Evolutionary conservation across 2,329 filamentous ascomycete genomes (phyloP).

Genomic region (Neofusicoccum laricinum): DNA sequence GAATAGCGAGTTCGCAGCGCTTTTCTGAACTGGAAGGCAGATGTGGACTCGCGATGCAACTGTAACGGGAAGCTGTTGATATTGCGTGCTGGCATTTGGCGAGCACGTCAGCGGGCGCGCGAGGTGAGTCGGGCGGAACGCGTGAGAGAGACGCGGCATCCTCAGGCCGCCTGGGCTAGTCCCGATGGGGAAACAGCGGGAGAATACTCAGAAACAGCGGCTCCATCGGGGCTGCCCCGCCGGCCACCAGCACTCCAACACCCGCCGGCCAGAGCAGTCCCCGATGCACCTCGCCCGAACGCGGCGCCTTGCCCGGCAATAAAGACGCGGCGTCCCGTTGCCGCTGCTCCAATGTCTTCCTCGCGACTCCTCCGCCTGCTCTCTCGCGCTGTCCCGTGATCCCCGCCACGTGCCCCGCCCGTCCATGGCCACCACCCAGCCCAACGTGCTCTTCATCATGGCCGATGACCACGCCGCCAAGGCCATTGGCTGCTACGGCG

Average conservation of each 20-base stretch:
- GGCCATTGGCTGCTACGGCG: constrained; percentile 49
- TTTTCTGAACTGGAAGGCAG: neutral
- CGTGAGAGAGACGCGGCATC: neutral
- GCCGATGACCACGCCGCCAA: constrained; percentile 55
- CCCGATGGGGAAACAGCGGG: neutral
- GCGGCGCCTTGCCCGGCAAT: neutral
- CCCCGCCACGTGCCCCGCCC: neutral
- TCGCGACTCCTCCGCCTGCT: neutral
- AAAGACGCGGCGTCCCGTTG: neutral
- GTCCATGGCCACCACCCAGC: constrained; percentile 9
- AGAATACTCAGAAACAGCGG: no score
- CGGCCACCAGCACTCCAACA: no score
- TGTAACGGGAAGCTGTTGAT: neutral
- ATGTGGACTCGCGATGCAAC: neutral
- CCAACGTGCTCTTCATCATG: constrained; percentile 53
- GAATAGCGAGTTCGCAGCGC: neutral
- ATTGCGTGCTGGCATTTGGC: constrained; percentile 1
- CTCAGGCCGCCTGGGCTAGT: neutral
- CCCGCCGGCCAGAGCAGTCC: no score
- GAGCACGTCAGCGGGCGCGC: neutral
- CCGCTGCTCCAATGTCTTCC: neutral
- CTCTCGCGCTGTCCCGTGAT: neutral
- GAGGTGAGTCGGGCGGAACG: neutral
- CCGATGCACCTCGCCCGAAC: no score
- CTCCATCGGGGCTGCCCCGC: neutral